Base-by-base conservation (phyloP, 2,329 filamentous ascomycete species). In the Penicillium sp. region DNA sequence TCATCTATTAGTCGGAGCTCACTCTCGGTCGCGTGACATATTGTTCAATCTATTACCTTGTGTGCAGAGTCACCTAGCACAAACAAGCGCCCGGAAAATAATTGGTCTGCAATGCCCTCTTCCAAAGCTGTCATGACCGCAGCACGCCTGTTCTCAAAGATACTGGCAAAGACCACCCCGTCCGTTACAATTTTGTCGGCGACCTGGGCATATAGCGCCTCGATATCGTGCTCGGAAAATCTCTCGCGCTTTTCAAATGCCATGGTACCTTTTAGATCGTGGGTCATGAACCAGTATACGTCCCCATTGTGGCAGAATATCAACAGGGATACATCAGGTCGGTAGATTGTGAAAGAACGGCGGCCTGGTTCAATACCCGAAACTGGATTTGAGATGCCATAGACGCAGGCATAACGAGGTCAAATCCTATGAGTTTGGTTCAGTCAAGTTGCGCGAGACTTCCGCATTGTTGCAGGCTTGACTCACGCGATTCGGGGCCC, bases 301-400 rank as follows among this genome's bases (percentile, higher is more conserved):
- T 35, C 50, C 7, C 50, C 50, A 2, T 30, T 8, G 17, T 37
- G n/a, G 4, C 50, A 33, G n/a, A 53, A 53, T 37, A 37, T 35
- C 26, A 53, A 22, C n/a, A 53, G 26, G 8, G n/a, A 53, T 13
- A 37, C 30, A 12, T 37, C 33, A 2, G 50, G 30, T 37, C 30
- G 30, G 13, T 53, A 51, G 17, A 51, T n/a, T 15, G 50, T 53
- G 30, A 53, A 53, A 13, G 50, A 53, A 6, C 33, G 50, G 19
- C 33, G 50, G 19, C 50, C 50, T 7, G 30, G 30, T 53, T 35
- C 50, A 35, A 51, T 35, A 6, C 24, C n/a, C 4, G 28, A 9
- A 17, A 51, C 47, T n/a, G 47, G 26, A 30, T 51, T n/a, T 5
- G 47, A 51, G 26, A 51, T 51, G n/a, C 47, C 47, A 17, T 30